Percentiles rank a stretch among this genome's conserved stretches.
These are phyloP conservation scores for Mycena leptocephala DNA, from an alignment of 768 basidiomycete genomes.

Conservation along the genomic window DNA sequence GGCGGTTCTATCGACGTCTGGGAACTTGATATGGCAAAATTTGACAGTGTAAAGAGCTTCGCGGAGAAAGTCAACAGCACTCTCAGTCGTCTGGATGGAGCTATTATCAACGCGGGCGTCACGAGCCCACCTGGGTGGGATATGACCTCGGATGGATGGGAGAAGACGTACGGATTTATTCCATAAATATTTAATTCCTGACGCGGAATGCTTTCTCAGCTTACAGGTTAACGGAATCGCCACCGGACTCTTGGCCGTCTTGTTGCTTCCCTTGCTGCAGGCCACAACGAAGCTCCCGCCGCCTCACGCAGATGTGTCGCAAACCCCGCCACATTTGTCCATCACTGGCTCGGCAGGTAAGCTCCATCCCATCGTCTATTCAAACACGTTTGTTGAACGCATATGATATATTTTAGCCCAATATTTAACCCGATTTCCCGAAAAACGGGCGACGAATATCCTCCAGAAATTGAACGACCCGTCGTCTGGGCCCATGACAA, in stretches of 20 bases:
- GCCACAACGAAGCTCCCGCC: not conserved
- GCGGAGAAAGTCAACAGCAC: slow-evolving; percentile 43
- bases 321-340: slow-evolving; percentile 12
- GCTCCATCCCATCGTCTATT: not conserved
- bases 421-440: not conserved
- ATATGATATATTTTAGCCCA: not conserved
- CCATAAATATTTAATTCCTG: too few species aligned
- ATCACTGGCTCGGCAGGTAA: slow-evolving; percentile 19
- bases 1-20: slow-evolving; percentile 42
- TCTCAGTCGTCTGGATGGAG: slow-evolving; percentile 40
- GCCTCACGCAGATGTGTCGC: not conserved
- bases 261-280: slow-evolving; percentile 8
- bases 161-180: slow-evolving; percentile 22
- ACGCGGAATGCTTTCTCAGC: not conserved
- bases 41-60: slow-evolving; percentile 51
- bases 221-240: slow-evolving; percentile 20
- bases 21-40: slow-evolving; percentile 51
- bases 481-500: too few species aligned
- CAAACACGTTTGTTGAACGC: not conserved
- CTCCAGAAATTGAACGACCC: slow-evolving; percentile 1
- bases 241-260: slow-evolving; percentile 17
- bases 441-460: not conserved
- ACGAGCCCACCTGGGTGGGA: slow-evolving; percentile 1
- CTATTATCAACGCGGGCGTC: slow-evolving; percentile 50
- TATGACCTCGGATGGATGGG: slow-evolving; percentile 50